Evolutionary conservation across 2,329 filamentous ascomycete genomes (phyloP).

Genomic region (Colletotrichum acutatum): DNA sequence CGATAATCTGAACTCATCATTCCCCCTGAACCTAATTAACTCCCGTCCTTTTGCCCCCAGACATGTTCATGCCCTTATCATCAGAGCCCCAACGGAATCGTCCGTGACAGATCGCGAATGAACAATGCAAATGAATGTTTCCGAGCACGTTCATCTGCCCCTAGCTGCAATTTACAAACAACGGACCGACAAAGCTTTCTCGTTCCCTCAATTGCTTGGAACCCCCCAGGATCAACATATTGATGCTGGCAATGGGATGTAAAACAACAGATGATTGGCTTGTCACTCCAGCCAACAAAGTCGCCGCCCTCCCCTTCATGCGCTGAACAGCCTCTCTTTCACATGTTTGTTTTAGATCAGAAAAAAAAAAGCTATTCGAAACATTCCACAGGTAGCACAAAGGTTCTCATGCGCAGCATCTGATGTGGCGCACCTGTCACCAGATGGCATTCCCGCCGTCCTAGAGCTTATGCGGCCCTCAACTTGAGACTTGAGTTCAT

Average conservation of each 20-base stretch:
- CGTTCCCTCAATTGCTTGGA: neutral
- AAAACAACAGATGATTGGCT: neutral
- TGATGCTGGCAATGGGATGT: neutral
- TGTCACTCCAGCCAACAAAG: neutral
- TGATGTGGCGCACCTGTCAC: neutral
- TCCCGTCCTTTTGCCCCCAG: neutral
- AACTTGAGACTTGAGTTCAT: neutral
- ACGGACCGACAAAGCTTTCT: neutral
- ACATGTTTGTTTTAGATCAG: neutral
- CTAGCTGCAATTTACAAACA: neutral
- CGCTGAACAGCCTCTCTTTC: neutral
- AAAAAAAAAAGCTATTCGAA: no score
- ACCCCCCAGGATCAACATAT: neutral
- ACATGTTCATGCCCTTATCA: neutral
- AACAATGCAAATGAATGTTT: neutral
- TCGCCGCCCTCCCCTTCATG: no score
- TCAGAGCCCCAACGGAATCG: neutral
- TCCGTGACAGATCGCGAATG: neutral
- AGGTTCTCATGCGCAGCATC: conserved; percentile 19
- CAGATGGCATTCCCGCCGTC: neutral
- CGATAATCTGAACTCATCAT: neutral
- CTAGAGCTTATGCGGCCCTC: neutral
- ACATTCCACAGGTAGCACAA: neutral
- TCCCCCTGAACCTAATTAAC: neutral
- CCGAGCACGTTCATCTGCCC: neutral